Conservation (phyloP, 2,329 filamentous ascomycete genomes). For the Emergomyces africanus region DNA sequence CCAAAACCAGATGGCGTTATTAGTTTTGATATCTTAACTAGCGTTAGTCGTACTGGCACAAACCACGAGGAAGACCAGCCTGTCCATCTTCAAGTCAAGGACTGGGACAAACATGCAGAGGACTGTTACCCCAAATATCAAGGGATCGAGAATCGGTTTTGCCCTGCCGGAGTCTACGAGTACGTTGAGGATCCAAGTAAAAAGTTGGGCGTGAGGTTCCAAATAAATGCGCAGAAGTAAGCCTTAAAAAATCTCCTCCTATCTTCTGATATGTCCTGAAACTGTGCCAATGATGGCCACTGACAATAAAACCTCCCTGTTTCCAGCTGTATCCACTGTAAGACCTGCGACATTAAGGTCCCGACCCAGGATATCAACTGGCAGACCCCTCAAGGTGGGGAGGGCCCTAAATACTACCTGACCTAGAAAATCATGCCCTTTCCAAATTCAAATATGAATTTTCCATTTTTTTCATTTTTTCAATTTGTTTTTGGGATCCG, state of each 20-base stretch:
- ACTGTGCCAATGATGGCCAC: not conserved
- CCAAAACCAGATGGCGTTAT: conserved; percentile 93
- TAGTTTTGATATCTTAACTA: conserved; percentile 91
- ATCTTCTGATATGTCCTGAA: not conserved
- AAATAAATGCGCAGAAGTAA: conserved; percentile 97
- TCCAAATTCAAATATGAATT: not conserved
- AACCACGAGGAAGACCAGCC: conserved; percentile 99
- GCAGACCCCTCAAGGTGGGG: conserved; percentile 88
- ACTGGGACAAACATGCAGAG: conserved; percentile 83
- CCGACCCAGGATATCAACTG: conserved; percentile 96
- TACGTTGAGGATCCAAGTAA: conserved; percentile 89
- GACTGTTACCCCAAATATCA: conserved; percentile 77
- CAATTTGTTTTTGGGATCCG: no score
- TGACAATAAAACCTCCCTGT: not conserved
- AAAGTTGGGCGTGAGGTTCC: conserved; percentile 79
- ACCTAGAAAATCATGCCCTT: conserved; percentile 27
- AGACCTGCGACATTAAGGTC: conserved; percentile 98
- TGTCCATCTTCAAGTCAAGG: conserved; percentile 84
- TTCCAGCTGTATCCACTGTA: conserved; percentile 93
- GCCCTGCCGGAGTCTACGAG: conserved; percentile 93
- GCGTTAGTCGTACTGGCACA: conserved; percentile 86
- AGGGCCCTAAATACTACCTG: conserved; percentile 53
- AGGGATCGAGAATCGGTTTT: conserved; percentile 92
- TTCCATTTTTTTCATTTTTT: not conserved
- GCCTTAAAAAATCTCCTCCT: conserved; percentile 23